Percentiles rank a stretch among this genome's conserved stretches.
Evolutionary conservation across 2,329 filamentous ascomycete species (phyloP).

Genomic region (Arthrobotrys sphaeroides): DNA sequence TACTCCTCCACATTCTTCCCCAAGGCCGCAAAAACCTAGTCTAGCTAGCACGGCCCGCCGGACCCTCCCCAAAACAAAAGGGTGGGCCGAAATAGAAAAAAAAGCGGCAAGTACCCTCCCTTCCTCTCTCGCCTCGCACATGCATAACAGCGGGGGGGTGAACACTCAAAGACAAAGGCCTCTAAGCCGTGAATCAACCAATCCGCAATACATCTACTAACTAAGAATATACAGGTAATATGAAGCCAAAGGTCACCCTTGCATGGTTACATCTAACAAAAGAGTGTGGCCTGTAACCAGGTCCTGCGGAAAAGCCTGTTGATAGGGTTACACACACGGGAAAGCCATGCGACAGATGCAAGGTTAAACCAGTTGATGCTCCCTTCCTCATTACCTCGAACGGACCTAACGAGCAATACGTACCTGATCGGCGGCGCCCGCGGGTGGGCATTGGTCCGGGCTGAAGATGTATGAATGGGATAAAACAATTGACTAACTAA

Average conservation of each 20-base stretch:
- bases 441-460: no score
- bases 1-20: not conserved
- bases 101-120: constrained; percentile 3
- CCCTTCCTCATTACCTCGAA: not conserved
- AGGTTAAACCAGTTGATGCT: not conserved
- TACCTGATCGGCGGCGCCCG: not conserved
- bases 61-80: no score
- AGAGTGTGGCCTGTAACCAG: not conserved
- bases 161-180: not conserved
- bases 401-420: not conserved
- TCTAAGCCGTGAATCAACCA: not conserved
- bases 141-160: not conserved
- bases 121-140: not conserved
- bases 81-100: not conserved
- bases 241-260: constrained; percentile 8
- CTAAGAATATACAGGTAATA: not conserved
- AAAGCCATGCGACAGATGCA: constrained; percentile 27
- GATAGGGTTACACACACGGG: constrained; percentile 8
- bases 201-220: not conserved
- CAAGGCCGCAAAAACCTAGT: not conserved
- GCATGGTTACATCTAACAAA: constrained; percentile 17
- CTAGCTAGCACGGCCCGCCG: not conserved
- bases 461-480: no score
- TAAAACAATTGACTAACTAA: no score
- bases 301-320: not conserved